Conservation (phyloP, 2,329 filamentous ascomycete species). For the Beauveria pseudobassiana region DNA sequence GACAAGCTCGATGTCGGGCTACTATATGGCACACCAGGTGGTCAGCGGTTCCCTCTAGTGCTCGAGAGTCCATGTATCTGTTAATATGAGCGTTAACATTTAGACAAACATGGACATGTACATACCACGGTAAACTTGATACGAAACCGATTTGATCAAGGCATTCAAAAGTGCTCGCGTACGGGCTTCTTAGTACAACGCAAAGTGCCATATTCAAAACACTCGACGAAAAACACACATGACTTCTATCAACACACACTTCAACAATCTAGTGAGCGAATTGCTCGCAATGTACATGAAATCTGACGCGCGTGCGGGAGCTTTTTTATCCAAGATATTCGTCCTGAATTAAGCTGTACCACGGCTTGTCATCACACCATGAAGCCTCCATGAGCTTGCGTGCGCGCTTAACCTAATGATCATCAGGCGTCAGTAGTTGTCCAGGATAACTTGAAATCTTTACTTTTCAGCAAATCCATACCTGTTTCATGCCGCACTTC, state of each 20-base stretch:
- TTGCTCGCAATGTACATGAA: not conserved
- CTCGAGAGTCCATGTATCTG: not conserved
- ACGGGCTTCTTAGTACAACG: not conserved
- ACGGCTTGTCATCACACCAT: slow-evolving; percentile 60
- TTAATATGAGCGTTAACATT: not conserved
- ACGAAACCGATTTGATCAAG: not conserved
- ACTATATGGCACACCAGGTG: not conserved
- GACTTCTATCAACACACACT: slow-evolving; percentile 8
- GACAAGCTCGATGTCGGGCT: not conserved
- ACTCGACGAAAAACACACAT: not conserved
- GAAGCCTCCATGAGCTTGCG: slow-evolving; percentile 59
- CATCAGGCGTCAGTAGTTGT: not conserved
- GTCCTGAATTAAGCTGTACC: slow-evolving; percentile 59
- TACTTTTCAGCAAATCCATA: slow-evolving; percentile 26
- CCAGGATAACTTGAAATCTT: too few species aligned
- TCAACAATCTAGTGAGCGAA: not conserved
- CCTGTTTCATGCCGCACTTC: slow-evolving; percentile 69
- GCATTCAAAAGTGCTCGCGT: not conserved
- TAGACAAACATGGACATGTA: not conserved
- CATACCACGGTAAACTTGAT: not conserved
- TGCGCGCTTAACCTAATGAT: slow-evolving; percentile 46
- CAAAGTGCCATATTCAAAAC: slow-evolving; percentile 1
- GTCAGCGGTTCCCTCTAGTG: too few species aligned
- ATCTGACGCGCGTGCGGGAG: not conserved
- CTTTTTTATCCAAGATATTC: slow-evolving; percentile 57